Base-by-base conservation (phyloP, 805 yeast genomes). In the Yamadazyma sp. region DNA sequence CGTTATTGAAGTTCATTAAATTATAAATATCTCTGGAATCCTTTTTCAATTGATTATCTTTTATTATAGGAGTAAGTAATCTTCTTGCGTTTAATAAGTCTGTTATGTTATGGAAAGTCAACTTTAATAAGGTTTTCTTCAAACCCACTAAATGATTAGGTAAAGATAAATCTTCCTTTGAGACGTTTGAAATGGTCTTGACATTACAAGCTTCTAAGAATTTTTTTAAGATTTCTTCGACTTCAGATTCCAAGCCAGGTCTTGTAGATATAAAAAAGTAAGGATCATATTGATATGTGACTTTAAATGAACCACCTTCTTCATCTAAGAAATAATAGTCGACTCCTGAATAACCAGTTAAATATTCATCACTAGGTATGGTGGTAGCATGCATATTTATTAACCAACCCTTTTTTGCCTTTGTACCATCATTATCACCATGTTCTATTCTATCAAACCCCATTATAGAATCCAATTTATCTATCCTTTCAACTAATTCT, bases 271-370 rank as follows among this genome's bases (percentile, higher is more conserved):
- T 62, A 33, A 82, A 75, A 52, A 93, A 85, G 56, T 93, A 93
- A 0, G 99, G 99, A 48, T 86, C 88, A 53, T 76, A 86, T 39
- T 75, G 82, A 10, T 86, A 60, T 1, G 95, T 82, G 4, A 88
- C 81, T 55, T 91, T 93, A 67, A 94, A 93, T 28, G 85, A 78
- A 5, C 97, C 98, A 31, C 99, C 99, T 56, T 89, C 97, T 50
- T 86, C 96, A 56, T 89, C 98, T 6, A 93, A 61, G 49, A 94
- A 93, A 55, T 94, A 94, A 58, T 83, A 88, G 49, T 93, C 97
- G 3, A 91, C 96, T 3, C 91, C 98, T 0, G 96, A 76, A 23
- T 75, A 68, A 7, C 95, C 96, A n/a, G 75, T 67, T 8, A 71
- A 49, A 27, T 69, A 65, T 21, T 77, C 80, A 4, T 75, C 76